Conservation (phyloP, 768 basidiomycete genomes). For the Mycena alexandri region DNA sequence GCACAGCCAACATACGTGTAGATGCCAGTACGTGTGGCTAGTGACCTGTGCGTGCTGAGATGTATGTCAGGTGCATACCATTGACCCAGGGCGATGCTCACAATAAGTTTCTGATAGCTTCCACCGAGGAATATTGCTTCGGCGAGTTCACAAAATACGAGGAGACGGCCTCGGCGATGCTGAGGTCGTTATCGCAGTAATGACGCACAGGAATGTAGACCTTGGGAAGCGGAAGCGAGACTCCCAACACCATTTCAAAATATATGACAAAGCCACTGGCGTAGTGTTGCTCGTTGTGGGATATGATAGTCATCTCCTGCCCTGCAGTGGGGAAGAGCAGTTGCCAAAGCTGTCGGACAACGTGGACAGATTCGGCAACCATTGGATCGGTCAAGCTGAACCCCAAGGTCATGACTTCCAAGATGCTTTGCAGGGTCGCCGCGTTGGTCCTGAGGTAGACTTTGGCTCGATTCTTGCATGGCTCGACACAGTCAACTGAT, state of each 20-base stretch:
- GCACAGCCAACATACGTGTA: constrained; percentile 10
- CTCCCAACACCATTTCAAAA: constrained; percentile 1
- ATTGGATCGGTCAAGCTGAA: neutral
- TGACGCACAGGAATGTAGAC: constrained; percentile 18
- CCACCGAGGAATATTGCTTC: neutral
- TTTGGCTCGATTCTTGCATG: constrained; percentile 9
- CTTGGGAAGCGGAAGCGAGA: neutral
- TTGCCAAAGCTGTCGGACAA: neutral
- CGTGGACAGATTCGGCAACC: neutral
- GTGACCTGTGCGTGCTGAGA: neutral
- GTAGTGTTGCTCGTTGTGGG: neutral
- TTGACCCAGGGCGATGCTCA: neutral
- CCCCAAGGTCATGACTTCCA: neutral
- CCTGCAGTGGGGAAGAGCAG: constrained; percentile 5
- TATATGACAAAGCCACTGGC: constrained; percentile 10
- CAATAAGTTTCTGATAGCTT: neutral
- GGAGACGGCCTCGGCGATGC: neutral
- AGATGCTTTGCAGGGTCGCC: constrained; percentile 3
- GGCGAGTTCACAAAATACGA: neutral
- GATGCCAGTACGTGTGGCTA: constrained; percentile 7
- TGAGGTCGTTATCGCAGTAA: constrained; percentile 8
- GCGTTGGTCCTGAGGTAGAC: neutral
- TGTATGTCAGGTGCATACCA: neutral
- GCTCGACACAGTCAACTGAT: constrained; percentile 5
- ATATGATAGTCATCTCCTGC: neutral